These are phyloP conservation scores for Dryas octopetala DNA, from an alignment of 306 rosid species.

Conservation along the genomic window DNA sequence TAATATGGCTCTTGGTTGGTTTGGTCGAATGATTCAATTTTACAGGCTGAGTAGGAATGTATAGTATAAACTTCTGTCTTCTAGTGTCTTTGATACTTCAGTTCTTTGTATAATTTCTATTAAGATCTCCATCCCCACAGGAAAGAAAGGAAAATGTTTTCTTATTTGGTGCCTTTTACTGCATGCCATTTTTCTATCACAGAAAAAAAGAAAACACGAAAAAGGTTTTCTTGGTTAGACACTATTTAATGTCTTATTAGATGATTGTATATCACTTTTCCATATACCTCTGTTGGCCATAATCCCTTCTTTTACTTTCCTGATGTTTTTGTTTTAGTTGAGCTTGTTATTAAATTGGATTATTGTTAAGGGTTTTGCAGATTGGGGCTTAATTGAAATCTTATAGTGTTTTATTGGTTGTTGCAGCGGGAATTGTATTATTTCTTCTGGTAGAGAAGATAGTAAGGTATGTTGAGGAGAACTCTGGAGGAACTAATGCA, in stretches of 20 bases:
- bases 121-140: background rate
- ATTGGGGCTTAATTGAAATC: conserved; percentile 1
- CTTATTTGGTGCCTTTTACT: background rate
- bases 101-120: background rate
- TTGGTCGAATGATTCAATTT: background rate
- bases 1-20: background rate
- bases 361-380: background rate
- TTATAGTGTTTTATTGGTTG: background rate
- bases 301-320: conserved; percentile 7
- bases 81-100: background rate
- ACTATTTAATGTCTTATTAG: too few relatives aligned
- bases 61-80: background rate
- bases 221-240: background rate
- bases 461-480: conserved; percentile 87
- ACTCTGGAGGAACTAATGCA: conserved; percentile 62
- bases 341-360: background rate
- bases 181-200: background rate
- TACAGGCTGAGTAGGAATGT: background rate
- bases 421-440: conserved; percentile 88
- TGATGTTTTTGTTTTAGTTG: conserved; percentile 7
- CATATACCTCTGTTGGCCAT: background rate
- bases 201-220: background rate
- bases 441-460: conserved; percentile 93
- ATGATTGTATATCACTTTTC: background rate
- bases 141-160: background rate